Evolutionary conservation across 2,329 filamentous ascomycete species (phyloP).

Genomic region (Alternaria incomplexa): DNA sequence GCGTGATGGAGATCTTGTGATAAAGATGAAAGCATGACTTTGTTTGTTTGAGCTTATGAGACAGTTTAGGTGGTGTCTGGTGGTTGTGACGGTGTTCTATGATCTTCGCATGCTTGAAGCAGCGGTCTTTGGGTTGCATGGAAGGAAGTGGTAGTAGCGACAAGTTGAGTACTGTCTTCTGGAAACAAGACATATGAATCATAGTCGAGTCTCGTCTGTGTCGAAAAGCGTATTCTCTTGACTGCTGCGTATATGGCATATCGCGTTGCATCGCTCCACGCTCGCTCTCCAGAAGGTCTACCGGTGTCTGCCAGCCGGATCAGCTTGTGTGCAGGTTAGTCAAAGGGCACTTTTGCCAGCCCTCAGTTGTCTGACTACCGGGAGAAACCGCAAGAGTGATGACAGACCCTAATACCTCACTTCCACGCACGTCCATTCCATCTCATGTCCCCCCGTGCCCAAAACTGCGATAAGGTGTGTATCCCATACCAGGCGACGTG

Average conservation of each 20-base stretch:
- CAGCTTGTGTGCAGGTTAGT: no score
- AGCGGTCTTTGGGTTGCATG: neutral
- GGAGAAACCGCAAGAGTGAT: no score
- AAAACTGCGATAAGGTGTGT: conserved; percentile 1
- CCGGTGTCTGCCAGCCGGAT: no score
- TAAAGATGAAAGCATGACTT: neutral
- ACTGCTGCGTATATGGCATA: no score
- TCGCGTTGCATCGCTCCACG: no score
- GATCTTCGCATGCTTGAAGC: neutral
- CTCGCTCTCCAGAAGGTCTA: no score
- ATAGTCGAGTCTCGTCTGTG: no score
- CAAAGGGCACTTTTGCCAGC: no score
- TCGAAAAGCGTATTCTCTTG: no score
- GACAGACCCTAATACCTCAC: neutral
- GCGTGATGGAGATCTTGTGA: neutral
- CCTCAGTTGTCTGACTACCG: no score
- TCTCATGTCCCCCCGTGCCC: neutral
- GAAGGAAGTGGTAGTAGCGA: neutral
- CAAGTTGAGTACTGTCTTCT: no score
- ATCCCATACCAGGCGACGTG: neutral
- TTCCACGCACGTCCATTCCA: neutral
- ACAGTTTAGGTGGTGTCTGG: neutral
- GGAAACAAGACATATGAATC: no score
- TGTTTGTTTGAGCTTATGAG: neutral
- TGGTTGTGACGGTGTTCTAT: neutral